A percentile compares a stretch with the other conserved stretches of the same genome.
Conservation (phyloP, 2,329 filamentous ascomycete species). For the Nannizzia gypsea region DNA sequence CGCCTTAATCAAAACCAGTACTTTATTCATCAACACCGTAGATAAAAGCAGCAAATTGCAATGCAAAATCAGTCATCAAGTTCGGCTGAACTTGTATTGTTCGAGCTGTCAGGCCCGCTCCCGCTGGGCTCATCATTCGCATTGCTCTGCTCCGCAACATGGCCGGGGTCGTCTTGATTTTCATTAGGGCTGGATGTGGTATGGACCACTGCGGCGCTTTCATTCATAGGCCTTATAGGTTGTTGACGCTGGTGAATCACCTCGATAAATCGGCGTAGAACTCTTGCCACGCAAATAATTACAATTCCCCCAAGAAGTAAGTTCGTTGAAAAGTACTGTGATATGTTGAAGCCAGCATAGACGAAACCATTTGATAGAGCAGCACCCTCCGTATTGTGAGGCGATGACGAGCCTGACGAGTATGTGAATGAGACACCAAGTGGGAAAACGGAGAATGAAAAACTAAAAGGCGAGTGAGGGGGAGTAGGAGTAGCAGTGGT, state of each 20-base stretch:
- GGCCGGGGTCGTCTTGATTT: no score
- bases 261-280: conserved; percentile 10
- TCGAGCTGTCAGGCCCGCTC: neutral
- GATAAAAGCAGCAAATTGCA: neutral
- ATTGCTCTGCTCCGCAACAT: neutral
- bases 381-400: neutral
- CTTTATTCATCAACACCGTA: neutral
- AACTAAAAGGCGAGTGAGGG: conserved; percentile 11
- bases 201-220: neutral
- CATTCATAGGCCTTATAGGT: neutral
- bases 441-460: conserved; percentile 25
- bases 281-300: conserved; percentile 9
- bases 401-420: neutral
- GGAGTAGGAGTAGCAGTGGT: neutral
- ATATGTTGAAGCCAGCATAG: neutral
- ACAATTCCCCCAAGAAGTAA: conserved; percentile 8
- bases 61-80: neutral
- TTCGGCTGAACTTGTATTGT: neutral
- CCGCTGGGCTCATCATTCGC: neutral
- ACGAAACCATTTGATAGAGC: conserved; percentile 5
- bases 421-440: conserved; percentile 27
- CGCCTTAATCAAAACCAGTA: neutral
- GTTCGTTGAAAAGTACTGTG: conserved; percentile 7
- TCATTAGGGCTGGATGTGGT: neutral
- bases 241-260: neutral